These are phyloP conservation scores for Neotropicomus parvogracilis DNA, from an alignment of 1,284 basidiomycete species.

Conservation along the genomic window DNA sequence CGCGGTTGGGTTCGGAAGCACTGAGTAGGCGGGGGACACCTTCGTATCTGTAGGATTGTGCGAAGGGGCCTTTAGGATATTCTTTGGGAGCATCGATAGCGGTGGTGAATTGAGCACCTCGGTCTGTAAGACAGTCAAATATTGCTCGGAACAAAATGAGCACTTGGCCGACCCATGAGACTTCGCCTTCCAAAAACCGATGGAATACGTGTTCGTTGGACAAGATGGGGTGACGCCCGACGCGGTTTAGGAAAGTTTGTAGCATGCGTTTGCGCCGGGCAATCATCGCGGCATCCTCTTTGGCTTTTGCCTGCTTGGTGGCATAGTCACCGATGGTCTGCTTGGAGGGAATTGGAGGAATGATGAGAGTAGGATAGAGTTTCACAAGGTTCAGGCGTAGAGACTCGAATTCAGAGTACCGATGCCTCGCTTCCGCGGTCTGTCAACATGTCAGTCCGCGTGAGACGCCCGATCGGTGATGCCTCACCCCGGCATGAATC, in stretches of 20 bases:
- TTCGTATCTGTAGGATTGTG: conserved; percentile 87
- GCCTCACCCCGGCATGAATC: conserved; percentile 79
- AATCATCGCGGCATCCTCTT: conserved; percentile 93
- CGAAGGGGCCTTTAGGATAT: conserved; percentile 91
- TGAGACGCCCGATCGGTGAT: conserved; percentile 6
- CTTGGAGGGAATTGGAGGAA: conserved; percentile 97
- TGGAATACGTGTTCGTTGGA: conserved; percentile 94
- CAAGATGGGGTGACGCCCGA: conserved; percentile 87
- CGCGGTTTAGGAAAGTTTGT: conserved; percentile 89
- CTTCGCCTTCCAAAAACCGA: conserved; percentile 91
- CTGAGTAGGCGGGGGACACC: conserved; percentile 72
- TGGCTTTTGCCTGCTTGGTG: conserved; percentile 94
- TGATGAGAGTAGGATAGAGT: conserved; percentile 94
- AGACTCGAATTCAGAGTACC: conserved; percentile 98
- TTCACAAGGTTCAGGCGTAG: conserved; percentile 80
- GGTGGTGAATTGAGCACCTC: conserved; percentile 93
- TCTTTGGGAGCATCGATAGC: conserved; percentile 87
- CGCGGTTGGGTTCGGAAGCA: conserved; percentile 85
- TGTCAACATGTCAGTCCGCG: conserved; percentile 33
- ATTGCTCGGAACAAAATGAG: conserved; percentile 1
- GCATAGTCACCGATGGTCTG: conserved; percentile 96
- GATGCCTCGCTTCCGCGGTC: conserved; percentile 81
- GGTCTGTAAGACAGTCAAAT: conserved; percentile 45
- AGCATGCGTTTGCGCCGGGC: conserved; percentile 91
- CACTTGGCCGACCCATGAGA: conserved; percentile 75